These are phyloP conservation scores for Candida ponderosae DNA, from an alignment of 805 yeast genomes.

Conservation along the genomic window DNA sequence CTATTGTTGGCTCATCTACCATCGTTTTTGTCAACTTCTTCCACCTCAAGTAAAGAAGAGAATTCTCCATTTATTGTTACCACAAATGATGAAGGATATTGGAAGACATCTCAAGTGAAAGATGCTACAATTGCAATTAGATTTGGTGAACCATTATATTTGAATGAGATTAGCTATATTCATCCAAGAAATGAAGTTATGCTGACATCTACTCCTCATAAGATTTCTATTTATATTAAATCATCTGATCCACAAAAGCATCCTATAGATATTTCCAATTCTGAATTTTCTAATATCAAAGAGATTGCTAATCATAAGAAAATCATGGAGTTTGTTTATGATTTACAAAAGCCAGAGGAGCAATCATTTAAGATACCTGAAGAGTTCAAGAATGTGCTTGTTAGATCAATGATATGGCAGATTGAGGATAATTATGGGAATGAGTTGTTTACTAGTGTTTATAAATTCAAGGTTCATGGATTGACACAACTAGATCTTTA, in stretches of 20 bases:
- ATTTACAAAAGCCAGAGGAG: constrained; percentile 12
- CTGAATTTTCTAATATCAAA: background rate
- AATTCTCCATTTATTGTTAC: constrained; percentile 16
- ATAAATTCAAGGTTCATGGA: constrained; percentile 34
- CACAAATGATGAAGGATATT: constrained; percentile 16
- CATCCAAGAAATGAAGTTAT: constrained; percentile 31
- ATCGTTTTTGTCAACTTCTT: constrained; percentile 1
- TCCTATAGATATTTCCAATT: too few species aligned
- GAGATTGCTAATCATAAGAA: constrained; percentile 9
- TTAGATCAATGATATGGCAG: constrained; percentile 23
- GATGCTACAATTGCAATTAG: constrained; percentile 24
- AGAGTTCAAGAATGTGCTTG: constrained; percentile 23
- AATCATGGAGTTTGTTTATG: constrained; percentile 22
- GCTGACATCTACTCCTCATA: constrained; percentile 31
- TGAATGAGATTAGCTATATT: constrained; percentile 25
- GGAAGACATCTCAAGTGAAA: constrained; percentile 9
- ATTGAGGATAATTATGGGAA: constrained; percentile 29
- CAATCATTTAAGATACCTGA: constrained; percentile 24
- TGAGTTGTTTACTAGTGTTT: constrained; percentile 25
- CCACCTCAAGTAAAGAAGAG: background rate
- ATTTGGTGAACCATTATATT: constrained; percentile 29
- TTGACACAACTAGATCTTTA: constrained; percentile 27
- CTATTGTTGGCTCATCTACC: background rate
- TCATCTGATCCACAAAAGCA: too few species aligned
- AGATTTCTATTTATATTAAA: constrained; percentile 23